Conservation (phyloP, 1,284 basidiomycete genomes). For the Erythrobasidium hasegawianum region DNA sequence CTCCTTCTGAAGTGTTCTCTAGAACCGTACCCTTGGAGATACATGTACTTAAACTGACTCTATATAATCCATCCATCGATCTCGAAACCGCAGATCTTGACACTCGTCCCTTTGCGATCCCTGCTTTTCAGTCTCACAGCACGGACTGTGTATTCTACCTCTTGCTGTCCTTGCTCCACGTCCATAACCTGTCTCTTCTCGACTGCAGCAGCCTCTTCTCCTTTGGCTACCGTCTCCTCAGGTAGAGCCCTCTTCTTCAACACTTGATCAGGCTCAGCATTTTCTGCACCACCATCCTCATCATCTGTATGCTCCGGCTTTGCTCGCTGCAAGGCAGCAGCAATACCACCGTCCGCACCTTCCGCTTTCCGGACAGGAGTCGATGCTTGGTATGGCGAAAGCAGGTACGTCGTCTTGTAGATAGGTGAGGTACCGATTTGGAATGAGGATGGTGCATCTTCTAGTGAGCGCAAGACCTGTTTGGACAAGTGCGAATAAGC, state of each 20-base stretch:
- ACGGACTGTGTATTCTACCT: not conserved
- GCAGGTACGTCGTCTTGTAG: not conserved
- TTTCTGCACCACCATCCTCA: not conserved
- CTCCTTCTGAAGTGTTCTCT: no score
- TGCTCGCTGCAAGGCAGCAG: not conserved
- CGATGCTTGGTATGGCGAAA: not conserved
- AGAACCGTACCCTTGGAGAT: no score
- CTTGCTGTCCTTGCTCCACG: not conserved
- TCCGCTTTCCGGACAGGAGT: not conserved
- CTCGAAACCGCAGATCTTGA: slow-evolving; percentile 39
- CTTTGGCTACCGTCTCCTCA: not conserved
- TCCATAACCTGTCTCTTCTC: not conserved
- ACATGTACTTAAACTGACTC: not conserved
- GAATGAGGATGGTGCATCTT: not conserved
- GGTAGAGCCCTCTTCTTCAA: slow-evolving; percentile 5
- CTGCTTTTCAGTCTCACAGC: slow-evolving; percentile 40
- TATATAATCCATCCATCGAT: slow-evolving; percentile 41
- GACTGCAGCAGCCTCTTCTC: not conserved
- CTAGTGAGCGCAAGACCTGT: not conserved
- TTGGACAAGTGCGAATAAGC: not conserved
- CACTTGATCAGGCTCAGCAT: slow-evolving; percentile 5
- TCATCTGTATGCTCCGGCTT: not conserved
- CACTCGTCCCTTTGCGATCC: slow-evolving; percentile 34
- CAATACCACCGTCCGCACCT: not conserved
- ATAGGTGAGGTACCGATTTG: not conserved